phyloP scores from a whole-genome alignment of 2,329 filamentous ascomycete genomes.

The Cercospora sp. region DNA sequence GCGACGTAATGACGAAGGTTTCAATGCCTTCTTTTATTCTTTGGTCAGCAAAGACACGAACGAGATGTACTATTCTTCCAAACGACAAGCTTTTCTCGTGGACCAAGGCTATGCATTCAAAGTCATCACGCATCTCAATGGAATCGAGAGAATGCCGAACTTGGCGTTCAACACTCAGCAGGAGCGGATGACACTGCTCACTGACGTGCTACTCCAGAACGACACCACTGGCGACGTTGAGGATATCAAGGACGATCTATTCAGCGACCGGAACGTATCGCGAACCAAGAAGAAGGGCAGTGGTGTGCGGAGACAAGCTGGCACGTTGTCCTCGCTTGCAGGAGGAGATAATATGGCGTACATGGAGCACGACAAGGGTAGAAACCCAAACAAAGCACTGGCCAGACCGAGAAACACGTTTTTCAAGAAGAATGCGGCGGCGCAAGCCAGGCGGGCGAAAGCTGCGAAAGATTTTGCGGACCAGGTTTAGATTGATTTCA shows the following conservation, averaged over 20 bases:
- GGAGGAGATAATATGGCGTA: slow-evolving; percentile 97
- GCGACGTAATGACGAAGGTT: slow-evolving; percentile 92
- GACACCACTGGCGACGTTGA: slow-evolving; percentile 72
- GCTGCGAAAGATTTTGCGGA: slow-evolving; percentile 19
- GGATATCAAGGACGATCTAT: slow-evolving; percentile 67
- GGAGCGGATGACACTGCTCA: slow-evolving; percentile 81
- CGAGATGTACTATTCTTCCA: slow-evolving; percentile 97
- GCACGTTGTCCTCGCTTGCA: slow-evolving; percentile 78
- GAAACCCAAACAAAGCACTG: slow-evolving; percentile 47
- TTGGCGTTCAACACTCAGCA: slow-evolving; percentile 76
- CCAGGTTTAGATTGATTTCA: neutral
- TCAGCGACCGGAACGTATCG: slow-evolving; percentile 55
- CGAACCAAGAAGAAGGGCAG: slow-evolving; percentile 47
- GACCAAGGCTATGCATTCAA: slow-evolving; percentile 99
- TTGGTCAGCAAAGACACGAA: slow-evolving; percentile 95
- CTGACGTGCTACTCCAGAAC: slow-evolving; percentile 85
- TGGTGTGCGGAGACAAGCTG: slow-evolving; percentile 76
- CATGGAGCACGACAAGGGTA: slow-evolving; percentile 48
- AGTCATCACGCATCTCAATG: slow-evolving; percentile 92
- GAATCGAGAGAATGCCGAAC: slow-evolving; percentile 79
- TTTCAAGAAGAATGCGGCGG: slow-evolving; percentile 45
- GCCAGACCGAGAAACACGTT: slow-evolving; percentile 48
- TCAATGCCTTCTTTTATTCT: slow-evolving; percentile 99
- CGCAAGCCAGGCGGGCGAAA: slow-evolving; percentile 38
- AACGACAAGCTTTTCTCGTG: slow-evolving; percentile 93